Evolutionary conservation across 2,329 filamentous ascomycete species (phyloP), one percentile per base, ranked within the genome.

Genomic region (Daldinia eschscholtzii): DNA sequence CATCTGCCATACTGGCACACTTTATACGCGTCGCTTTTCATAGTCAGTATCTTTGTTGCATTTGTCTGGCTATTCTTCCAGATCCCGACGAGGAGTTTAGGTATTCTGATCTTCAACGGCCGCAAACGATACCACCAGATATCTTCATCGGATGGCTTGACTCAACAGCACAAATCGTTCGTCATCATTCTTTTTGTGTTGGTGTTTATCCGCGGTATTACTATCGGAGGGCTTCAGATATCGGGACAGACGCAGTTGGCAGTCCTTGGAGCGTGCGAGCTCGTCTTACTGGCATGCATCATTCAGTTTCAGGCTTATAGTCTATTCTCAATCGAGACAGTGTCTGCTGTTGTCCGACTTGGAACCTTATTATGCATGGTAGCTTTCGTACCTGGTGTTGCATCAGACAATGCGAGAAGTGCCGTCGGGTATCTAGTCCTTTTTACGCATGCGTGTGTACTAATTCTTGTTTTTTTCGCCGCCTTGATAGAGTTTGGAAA

Each of bases 141-240:
- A 23, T 20, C 61, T 7, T 42, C 62, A 37, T 30, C n/a, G 33
- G 55, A 28, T 44, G 30, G 15, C 42, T 57, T 28, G 35, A 30
- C 50, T 9, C 33, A 42, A 23, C 65, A 67, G 15, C 65, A 73
- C 39, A 59, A 70, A 39, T 53, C 52, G 6, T 70, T 70, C 18
- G 61, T 70, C 15, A 52, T 70, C 10, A 44, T 58, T 18, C 67
- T 70, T 18, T 72, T 72, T 37, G 30, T 63, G 23, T 26, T 70
- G 7, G 44, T 50, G 3, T 68, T 70, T 39, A 65, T 70, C 20
- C 67, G 67, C 15, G 70, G 67, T 52, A 62, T 59, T 2, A 39
- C 62, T 7, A 68, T 72, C 15, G 70, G 70, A 12, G 67, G 64
- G 10, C 57, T 72, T 23, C 70, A 72, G 28, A 65, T 70, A 33